Evolutionary conservation across 2,329 filamentous ascomycete species (phyloP), one percentile per base, ranked within the genome.

Genomic region (Trichoderma sp.): DNA sequence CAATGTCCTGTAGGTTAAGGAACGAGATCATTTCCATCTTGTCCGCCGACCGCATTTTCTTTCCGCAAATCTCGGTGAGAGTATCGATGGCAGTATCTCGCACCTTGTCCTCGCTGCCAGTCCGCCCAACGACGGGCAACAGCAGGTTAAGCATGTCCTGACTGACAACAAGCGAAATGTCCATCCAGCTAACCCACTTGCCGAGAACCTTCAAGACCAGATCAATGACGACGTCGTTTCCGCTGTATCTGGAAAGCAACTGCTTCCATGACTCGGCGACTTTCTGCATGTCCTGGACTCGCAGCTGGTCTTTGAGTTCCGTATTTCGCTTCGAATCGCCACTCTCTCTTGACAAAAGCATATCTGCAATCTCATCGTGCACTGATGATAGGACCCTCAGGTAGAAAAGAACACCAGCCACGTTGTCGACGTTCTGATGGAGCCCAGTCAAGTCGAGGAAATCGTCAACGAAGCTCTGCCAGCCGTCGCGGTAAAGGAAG

Each of bases 111-210:
- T 92, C 86, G 77, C 86, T 79, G 80, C 90, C 87, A 78, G 90
- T 86, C 81, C 91, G 92, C n/a, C 93, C 93, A 71, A 97, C 92
- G 74, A 98, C 89, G 75, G 96, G 92, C 78, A 98, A 91, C 72
- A 99, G 87, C 63, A 94, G 88, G 79, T 88, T 90, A 77, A 98
- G 89, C 88, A 97, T 96, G 69, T 91, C 89, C 79, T 95, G 90
- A 81, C 97, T 97, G 77, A 99, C 93, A 58, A 99, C 91, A 71
- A 99, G 86, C 65, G 92, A 93, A 77, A 99, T 98, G 79, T 98
- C 96, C 78, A 97, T 97, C 96, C 96, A 99, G 87, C 94, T 97
- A 73, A 97, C 94, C 95, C 96, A 99, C 81, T 95, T 96, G 47
- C 94, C 94, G 75, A 99, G 90, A n/a, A 94, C 92, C 82, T 92